Evolutionary conservation across 2,329 filamentous ascomycete genomes (phyloP), one percentile per base, ranked within the genome.

Genomic region (Sporothrix humicola): DNA sequence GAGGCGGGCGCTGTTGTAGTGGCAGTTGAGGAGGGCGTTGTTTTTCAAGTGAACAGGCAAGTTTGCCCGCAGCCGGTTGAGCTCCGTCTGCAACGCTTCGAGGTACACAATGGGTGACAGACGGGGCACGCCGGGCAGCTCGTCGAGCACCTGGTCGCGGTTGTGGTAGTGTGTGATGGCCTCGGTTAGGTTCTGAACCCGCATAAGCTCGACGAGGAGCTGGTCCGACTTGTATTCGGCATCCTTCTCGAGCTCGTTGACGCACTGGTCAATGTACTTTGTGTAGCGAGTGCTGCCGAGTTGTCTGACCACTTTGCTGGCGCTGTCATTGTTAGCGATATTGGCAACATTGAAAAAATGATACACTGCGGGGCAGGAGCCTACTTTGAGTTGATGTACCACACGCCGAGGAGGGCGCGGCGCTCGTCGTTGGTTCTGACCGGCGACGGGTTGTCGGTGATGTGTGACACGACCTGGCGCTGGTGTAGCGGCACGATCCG

Each of bases 211-310:
- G 31, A 69, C 66, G 31, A 56, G 48, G 31, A 69, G 66, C 48
- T 44, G 48, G 31, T 69, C 66, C 9, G 48, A 52, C 50, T 56
- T 56, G 50, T 69, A 69, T 10, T 69, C 66, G 13, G 46, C 66
- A 12, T 17, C 44, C 23, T 69, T 15, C 66, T 56, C 66, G 26
- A 69, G 66, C 26, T 69, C 66, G 17, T 69, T 56, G 23, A 44
- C 20, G 31, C 66, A 69, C 48, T 69, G 66, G 66, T 69, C 66
- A 52, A 69, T 50, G 48, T 69, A 69, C 9, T 69, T 69, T 37
- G 66, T 69, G 48, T 69, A 69, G 17, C 48, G 46, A 5, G 50
- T 69, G 66, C 23, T 15, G 2, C 46, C 66, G 17, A 69, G 26
- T 12, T 69, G 66, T 23, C 56, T 69, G 10, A 69, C 66, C 9